phyloP scores from a whole-genome alignment of 208 protist genomes.

The Trypanosoma brucei region DNA sequence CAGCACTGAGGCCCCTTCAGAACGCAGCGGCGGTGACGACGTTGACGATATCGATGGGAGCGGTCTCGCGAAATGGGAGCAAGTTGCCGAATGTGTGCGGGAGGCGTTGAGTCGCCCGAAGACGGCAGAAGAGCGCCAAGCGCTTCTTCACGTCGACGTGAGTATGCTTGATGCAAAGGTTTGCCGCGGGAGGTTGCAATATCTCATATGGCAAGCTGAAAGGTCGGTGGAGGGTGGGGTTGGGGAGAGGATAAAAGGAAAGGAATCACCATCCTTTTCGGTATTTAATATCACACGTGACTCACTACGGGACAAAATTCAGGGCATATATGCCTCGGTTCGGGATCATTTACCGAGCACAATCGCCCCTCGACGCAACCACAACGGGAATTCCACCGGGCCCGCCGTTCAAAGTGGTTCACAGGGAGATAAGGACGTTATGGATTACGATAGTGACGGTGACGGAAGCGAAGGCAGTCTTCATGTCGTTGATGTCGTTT shows the following conservation, averaged over 20 bases:
- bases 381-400: neutral
- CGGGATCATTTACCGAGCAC: conserved; percentile 53
- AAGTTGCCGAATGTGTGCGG: conserved; percentile 54
- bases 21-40: neutral
- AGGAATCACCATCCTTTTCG: conserved; percentile 2
- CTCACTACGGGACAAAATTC: conserved; percentile 39
- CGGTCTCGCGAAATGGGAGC: conserved; percentile 34
- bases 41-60: neutral
- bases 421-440: conserved; percentile 7
- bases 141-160: conserved; percentile 50
- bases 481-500: conserved; percentile 35
- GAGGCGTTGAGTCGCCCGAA: conserved; percentile 36
- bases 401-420: neutral
- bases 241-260: neutral
- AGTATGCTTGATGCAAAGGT: conserved; percentile 47
- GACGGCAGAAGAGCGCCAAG: conserved; percentile 44
- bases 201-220: conserved; percentile 41
- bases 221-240: neutral
- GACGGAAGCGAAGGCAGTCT: conserved; percentile 21
- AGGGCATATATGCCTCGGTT: conserved; percentile 46
- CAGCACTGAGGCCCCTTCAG: conserved; percentile 10
- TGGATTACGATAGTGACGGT: conserved; percentile 25
- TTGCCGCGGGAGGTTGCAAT: conserved; percentile 57
- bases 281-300: conserved; percentile 59
- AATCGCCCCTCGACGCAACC: neutral